Base-by-base conservation (phyloP, 768 basidiomycete species). In the Rhodosporidiobolus odoratus region DNA sequence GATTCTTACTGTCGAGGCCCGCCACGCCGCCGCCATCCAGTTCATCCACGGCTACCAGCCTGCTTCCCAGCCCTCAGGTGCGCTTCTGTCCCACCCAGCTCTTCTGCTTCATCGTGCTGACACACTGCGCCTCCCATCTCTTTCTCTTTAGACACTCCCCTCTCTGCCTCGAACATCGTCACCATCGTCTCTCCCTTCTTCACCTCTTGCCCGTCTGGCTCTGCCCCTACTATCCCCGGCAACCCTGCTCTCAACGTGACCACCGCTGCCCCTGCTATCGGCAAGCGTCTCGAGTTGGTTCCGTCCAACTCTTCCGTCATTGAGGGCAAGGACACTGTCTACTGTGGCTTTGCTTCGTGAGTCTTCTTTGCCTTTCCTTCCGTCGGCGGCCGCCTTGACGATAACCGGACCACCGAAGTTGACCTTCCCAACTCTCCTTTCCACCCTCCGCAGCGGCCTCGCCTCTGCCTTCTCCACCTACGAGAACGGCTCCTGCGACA, bases 141-240 rank as follows among this genome's bases (percentile, higher is more conserved):
- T n/a, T n/a, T n/a, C n/a, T n/a, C n/a, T n/a, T 80, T 83, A 52
- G 78, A 80, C 37, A 81, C 83, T 30, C 82, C 86, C 1, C 88
- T 86, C 85, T 84, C 83, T 57, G 83, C 83, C 4, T 79, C 85
- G 8, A 84, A 86, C 76, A 86, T 88, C 77, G 86, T 78, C 71
- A 78, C 76, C 58, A 78, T 82, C 37, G 79, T 68, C 74, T 80
- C 82, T 34, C 63, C 66, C 27, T 65, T 72, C 79, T 84, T 86
- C 80, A 79, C 78, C 35, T 80, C 80, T 0, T 88, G 87, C 79
- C 87, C 87, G 0, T 54, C 79, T 15, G 72, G 10, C 72, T 80
- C 71, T 85, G 88, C 79, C 81, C 85, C 9, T 71, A 81, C 30
- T 77, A 82, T 19, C 83, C 27, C 82, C 30, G 83, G 84, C 66